Evolutionary conservation across 371 early-diverging fungal species (phyloP).

Genomic region (Funneliformis caledonium): DNA sequence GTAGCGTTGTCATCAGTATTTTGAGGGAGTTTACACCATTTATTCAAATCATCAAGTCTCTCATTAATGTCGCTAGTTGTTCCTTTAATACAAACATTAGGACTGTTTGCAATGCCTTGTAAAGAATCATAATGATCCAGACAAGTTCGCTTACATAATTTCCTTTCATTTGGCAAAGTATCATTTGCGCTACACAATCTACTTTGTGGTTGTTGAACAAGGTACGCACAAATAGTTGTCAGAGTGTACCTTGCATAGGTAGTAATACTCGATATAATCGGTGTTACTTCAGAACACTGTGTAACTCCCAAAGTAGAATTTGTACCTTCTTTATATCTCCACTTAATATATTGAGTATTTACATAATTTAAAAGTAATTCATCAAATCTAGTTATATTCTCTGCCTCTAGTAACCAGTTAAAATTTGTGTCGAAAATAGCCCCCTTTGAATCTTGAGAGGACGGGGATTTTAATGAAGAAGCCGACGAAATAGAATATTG

Average conservation of each 20-base stretch:
- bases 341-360: conserved; percentile 19
- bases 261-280: not conserved
- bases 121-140: not conserved
- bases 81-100: not conserved
- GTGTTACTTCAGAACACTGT: not conserved
- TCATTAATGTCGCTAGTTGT: not conserved
- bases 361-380: conserved; percentile 11
- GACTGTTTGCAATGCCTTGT: not conserved
- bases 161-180: not conserved
- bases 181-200: not conserved
- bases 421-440: not conserved
- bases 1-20: not conserved
- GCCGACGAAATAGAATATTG: not conserved
- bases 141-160: conserved; percentile 25
- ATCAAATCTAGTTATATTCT: conserved; percentile 25
- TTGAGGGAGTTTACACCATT: not conserved
- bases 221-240: conserved; percentile 2
- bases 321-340: not conserved
- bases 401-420: not conserved
- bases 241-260: not conserved
- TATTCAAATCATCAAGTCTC: not conserved
- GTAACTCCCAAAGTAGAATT: not conserved
- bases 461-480: not conserved
- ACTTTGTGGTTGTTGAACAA: not conserved
- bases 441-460: not conserved